Percentiles rank a stretch among this genome's conserved stretches.
Evolutionary conservation across 2,329 filamentous ascomycete genomes (phyloP).

Genomic region (Polychaeton citri): DNA sequence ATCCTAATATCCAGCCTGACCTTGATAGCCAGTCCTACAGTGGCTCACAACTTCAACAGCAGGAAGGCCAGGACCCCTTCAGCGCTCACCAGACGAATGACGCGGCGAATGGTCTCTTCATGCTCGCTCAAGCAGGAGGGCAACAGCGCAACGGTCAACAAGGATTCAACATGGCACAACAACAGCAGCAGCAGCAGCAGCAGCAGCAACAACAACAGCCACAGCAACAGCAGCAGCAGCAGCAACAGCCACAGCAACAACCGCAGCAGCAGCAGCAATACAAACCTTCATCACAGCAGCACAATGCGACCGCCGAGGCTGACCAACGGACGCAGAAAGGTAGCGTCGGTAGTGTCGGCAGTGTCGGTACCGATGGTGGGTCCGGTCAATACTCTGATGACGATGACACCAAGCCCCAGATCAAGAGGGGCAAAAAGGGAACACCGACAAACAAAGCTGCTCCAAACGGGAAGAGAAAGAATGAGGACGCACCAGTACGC

Average conservation of each 20-base stretch:
- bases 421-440: slow-evolving; percentile 53
- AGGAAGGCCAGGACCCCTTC: slow-evolving; percentile 47
- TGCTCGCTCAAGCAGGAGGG: slow-evolving; percentile 63
- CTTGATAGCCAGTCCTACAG: slow-evolving; percentile 36
- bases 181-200: slow-evolving; percentile 22
- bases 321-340: slow-evolving; percentile 28
- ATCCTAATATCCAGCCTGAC: slow-evolving; percentile 25
- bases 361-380: slow-evolving; percentile 27
- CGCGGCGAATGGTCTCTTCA: slow-evolving; percentile 84
- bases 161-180: slow-evolving; percentile 29
- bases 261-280: slow-evolving; percentile 15
- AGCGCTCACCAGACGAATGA: slow-evolving; percentile 84
- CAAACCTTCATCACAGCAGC: slow-evolving; percentile 1
- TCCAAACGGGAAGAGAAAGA: slow-evolving; percentile 62
- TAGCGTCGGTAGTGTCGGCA: slow-evolving; percentile 49
- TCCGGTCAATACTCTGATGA: slow-evolving; percentile 61
- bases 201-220: slow-evolving; percentile 2
- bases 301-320: slow-evolving; percentile 8
- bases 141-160: slow-evolving; percentile 43
- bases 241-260: too few species aligned
- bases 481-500: slow-evolving; percentile 56
- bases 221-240: too few species aligned
- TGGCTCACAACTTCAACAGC: slow-evolving; percentile 18
- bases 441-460: slow-evolving; percentile 33
- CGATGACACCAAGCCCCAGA: slow-evolving; percentile 47